Conservation (phyloP, 2,329 filamentous ascomycete genomes). For the Fusarium albosuccineum region DNA sequence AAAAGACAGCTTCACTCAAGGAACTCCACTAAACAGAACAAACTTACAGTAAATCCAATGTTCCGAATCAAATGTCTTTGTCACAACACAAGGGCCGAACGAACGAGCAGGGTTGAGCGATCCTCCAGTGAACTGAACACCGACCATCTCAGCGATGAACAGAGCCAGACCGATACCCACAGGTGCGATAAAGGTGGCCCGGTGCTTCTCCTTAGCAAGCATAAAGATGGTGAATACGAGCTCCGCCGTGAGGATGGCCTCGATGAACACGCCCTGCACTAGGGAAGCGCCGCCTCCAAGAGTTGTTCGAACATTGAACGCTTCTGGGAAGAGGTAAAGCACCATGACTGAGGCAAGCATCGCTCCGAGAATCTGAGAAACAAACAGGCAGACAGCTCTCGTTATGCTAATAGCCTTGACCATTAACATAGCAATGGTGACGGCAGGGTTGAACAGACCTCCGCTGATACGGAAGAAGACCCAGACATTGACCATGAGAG, state of each 20-base stretch:
- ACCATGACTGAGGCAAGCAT: slow-evolving; percentile 59
- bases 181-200: slow-evolving; percentile 61
- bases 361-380: slow-evolving; percentile 64
- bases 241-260: slow-evolving; percentile 62
- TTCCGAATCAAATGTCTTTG: slow-evolving; percentile 55
- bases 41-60: slow-evolving; percentile 62
- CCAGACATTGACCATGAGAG: slow-evolving; percentile 62
- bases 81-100: slow-evolving; percentile 61
- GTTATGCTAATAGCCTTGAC: slow-evolving; percentile 61
- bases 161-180: slow-evolving; percentile 62
- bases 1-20: no score
- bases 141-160: slow-evolving; percentile 60
- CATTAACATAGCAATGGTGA: slow-evolving; percentile 65
- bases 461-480: slow-evolving; percentile 61
- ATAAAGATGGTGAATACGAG: slow-evolving; percentile 64
- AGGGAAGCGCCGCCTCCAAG: slow-evolving; percentile 55
- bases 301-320: slow-evolving; percentile 57
- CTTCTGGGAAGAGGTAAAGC: slow-evolving; percentile 57
- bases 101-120: slow-evolving; percentile 62
- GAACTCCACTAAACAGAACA: background rate
- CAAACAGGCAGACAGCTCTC: slow-evolving; percentile 61
- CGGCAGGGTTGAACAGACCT: slow-evolving; percentile 54
- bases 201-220: slow-evolving; percentile 65
- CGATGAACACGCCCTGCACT: slow-evolving; percentile 63
- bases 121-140: slow-evolving; percentile 62